Base-by-base conservation (phyloP, 306 rosid species). In the Vicia villosa region DNA sequence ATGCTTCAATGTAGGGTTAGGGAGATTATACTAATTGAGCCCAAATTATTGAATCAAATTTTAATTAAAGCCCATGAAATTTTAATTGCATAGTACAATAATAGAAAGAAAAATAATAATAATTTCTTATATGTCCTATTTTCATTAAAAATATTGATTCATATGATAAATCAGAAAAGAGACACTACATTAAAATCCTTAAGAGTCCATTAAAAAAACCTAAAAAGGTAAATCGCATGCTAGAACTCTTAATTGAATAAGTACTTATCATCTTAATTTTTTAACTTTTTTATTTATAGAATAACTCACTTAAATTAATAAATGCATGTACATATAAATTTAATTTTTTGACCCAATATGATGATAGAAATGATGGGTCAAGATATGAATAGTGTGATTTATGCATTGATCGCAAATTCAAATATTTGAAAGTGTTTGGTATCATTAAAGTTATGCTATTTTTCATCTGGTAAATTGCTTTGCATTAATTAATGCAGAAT, bases 401-500 rank as follows among this genome's bases (percentile, higher is more conserved):
- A 1, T 22, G 4, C 32, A 22, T 16, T 22, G n/a, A 72, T 72
- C 8, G 17, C 16, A 63, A 54, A 77, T 42, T 55, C 41, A 26
- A 70, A 77, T 69, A 21, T 24, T 21, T 13, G n/a, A 41, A 19
- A 30, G 12, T 12, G 5, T 13, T 63, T 21, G 10, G 32, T 20
- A 50, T 40, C 52, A 43, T 49, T 62, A 12, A 12, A 37, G 64
- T 14, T 28, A 41, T 14, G 63, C 13, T 68, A 10, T 37, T n/a
- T 55, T 56, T 22, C 26, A 70, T 54, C 56, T 15, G 21, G 34
- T 16, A 43, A 32, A 41, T 3, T 63, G 26, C n/a, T 36, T 45
- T 45, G 42, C 17, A 71, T 45, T 76, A 68, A 70, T 54, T 75
- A 60, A 16, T 42, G 58, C 43, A 61, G 17, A 61, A 52, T 52